These are phyloP conservation scores for Botrytis pseudocinerea DNA, from an alignment of 2,329 filamentous ascomycete genomes.

Conservation along the genomic window DNA sequence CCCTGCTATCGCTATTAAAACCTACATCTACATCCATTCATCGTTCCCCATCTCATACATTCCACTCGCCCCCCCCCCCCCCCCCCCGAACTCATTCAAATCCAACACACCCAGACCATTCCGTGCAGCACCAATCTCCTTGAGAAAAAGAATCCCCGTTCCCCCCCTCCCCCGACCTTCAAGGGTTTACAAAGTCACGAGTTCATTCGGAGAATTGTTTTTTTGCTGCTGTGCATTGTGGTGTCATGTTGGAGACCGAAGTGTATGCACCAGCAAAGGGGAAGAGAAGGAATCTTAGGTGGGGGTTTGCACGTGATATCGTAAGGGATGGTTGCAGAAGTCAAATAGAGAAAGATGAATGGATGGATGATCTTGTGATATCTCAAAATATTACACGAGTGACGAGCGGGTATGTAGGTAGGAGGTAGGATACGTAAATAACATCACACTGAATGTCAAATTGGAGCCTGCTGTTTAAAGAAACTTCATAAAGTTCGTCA, in stretches of 20 bases:
- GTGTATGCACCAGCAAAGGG: neutral
- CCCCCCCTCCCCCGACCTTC: neutral
- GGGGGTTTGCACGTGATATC: constrained; percentile 8
- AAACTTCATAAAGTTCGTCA: constrained; percentile 9
- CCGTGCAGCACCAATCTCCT: neutral
- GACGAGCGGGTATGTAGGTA: neutral
- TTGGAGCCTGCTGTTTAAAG: neutral
- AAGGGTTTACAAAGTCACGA: neutral
- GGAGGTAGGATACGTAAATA: neutral
- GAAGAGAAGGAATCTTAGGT: neutral
- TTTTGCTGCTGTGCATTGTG: neutral
- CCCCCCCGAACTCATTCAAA: neutral
- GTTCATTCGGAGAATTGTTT: neutral
- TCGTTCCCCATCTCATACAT: neutral
- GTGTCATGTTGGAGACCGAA: neutral
- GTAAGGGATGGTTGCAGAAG: neutral
- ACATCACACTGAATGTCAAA: neutral
- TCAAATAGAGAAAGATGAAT: neutral
- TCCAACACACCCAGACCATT: neutral
- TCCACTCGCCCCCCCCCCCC: neutral
- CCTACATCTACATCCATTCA: neutral
- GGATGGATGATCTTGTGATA: neutral
- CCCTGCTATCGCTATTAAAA: too few relatives aligned
- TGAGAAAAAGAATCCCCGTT: neutral
- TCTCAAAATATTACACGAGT: neutral